Base-by-base conservation (phyloP, 441 rosid genomes). In the Populus hybrid region DNA sequence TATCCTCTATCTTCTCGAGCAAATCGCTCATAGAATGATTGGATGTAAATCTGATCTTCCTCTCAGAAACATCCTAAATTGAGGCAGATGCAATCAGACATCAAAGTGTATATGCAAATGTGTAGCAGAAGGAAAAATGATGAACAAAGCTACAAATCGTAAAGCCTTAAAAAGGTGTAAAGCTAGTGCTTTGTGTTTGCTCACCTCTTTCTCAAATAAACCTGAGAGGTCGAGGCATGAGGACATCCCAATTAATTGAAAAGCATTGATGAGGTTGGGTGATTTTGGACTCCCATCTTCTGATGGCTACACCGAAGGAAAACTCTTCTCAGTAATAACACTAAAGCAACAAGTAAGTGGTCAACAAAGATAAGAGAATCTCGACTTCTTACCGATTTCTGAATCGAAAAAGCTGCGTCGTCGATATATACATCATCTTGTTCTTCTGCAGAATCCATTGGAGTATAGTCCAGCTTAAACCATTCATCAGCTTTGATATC, bases 201-300 rank as follows among this genome's bases (percentile, higher is more conserved):
- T 68, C 80, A 96, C 99, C 97, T 94, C 99, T 83, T 88, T 84
- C 87, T 96, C 99, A 20, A 96, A 96, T 86, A 96, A 94, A 79
- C 99, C 99, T 3, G 99, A 96, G 70, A 96, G 92, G 83, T 96
- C 99, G 16, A 96, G 92, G 81, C 89, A 91, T 24, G 98, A 96
- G 46, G 99, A 94, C 99, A 95, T 96, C 82, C 99, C 99, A 14
- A 96, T 96, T 59, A 96, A 85, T 85, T 96, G 97, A 84, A 96
- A 96, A 78, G 98, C 98, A 72, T 94, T 93, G 78, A 96, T 92
- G 42, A 84, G 77, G 40, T 82, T 81, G 54, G 94, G 93, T 7
- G 91, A 91, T 81, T 82, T 86, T 5, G 91, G 90, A 74, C 87
- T 87, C 76, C 74, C 89, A 35, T 84, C 89, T 78, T 81, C 80